Evolutionary conservation across 1,139 yeast species (phyloP).

Genomic region (Diutina ranongensis): DNA sequence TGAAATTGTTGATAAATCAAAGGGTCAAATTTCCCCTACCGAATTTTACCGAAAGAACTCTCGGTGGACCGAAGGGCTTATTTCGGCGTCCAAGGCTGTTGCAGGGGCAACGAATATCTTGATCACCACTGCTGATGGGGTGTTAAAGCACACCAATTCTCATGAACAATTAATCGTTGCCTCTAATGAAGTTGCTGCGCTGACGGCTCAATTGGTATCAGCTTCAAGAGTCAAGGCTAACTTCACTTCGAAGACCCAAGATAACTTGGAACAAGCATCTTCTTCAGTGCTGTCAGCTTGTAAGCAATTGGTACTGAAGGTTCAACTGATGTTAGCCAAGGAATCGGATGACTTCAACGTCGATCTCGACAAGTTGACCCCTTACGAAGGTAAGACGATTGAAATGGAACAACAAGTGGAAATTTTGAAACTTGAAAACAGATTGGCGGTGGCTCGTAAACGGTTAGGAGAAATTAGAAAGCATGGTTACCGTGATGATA

Average conservation of each 20-base stretch:
- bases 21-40: slow-evolving; percentile 54
- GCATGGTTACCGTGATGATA: slow-evolving; percentile 45
- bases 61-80: slow-evolving; percentile 90
- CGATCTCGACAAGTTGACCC: slow-evolving; percentile 59
- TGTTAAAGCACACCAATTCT: slow-evolving; percentile 47
- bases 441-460: slow-evolving; percentile 61
- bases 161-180: slow-evolving; percentile 86
- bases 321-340: slow-evolving; percentile 45
- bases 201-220: slow-evolving; percentile 87
- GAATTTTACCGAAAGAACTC: slow-evolving; percentile 82
- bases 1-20: slow-evolving; percentile 68
- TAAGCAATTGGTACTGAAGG: slow-evolving; percentile 56
- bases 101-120: slow-evolving; percentile 75
- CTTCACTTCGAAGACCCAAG: slow-evolving; percentile 69
- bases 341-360: not conserved
- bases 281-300: slow-evolving; percentile 67
- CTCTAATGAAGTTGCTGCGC: slow-evolving; percentile 84
- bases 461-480: slow-evolving; percentile 79
- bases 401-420: slow-evolving; percentile 95
- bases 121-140: slow-evolving; percentile 82
- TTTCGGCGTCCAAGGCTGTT: slow-evolving; percentile 84
- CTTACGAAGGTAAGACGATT: slow-evolving; percentile 75
- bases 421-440: slow-evolving; percentile 72
- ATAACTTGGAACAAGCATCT: slow-evolving; percentile 58
- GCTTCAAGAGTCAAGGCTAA: slow-evolving; percentile 85